Base-by-base conservation (phyloP, 768 basidiomycete species). In the Fomitopsis serialis region DNA sequence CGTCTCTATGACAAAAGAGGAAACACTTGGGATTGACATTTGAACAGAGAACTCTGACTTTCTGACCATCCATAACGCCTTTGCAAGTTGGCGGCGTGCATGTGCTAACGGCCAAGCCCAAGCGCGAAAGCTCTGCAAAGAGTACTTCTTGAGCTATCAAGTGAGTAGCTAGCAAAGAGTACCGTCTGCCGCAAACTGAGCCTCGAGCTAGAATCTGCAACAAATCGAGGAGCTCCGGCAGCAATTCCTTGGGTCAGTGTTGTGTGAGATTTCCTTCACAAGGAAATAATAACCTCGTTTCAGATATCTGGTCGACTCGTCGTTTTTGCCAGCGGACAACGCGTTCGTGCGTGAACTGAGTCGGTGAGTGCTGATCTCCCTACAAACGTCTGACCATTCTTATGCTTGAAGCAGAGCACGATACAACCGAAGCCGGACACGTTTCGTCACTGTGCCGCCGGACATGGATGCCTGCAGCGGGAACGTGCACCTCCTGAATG, bases 141-240 rank as follows among this genome's bases (percentile, higher is more conserved):
- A 71, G 45, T 89, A 89, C 64, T 95, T 82, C 59, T 73, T 96
- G 34, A 93, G 89, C 58, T 83, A 92, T 59, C 92, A 92, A 74
- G 86, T 85, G 64, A 43, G 68, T 56, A 17, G 32, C 22, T 19
- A 7, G 7, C 9, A 25, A 9, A 19, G 7, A 23, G 22, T 17
- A 2, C n/a, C n/a, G n/a, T n/a, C n/a, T 21, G 21, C 13, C 10
- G 29, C 24, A 15, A 1, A 24, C 45, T 56, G 27, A 53, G 46
- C 29, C 27, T 46, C 44, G 19, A 43, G 54, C 7, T 64, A 92
- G 85, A 98, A 93, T 65, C 73, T 99, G 47, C 86, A 92, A 70
- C 93, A 97, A 69, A 96, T 99, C 27, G 96, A 98, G 67, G 96
- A 98, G 64, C 78, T 98, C 34, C 84, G 95, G 25, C 92, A 94